Evolutionary conservation across 495 filamentous ascomycete genomes (phyloP), one percentile per base, ranked within the genome.

Genomic region (Pseudoneurospora amorphoporcata): DNA sequence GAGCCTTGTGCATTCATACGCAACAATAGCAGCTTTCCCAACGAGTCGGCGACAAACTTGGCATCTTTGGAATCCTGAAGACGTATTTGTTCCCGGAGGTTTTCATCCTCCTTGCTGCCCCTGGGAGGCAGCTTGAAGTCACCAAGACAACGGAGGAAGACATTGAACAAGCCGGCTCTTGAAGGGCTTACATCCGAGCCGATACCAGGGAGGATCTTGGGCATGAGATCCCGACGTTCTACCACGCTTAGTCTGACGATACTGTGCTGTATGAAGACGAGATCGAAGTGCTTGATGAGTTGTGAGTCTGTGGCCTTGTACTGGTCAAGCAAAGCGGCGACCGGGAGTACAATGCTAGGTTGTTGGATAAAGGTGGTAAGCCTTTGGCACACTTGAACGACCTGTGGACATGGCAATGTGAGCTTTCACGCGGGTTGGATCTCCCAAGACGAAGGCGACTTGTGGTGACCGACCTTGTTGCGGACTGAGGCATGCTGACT

Each of bases 191-290:
- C 81, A 73, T 89, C 90, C 72, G 90, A 87, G 1, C 88, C 86
- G 53, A 98, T 91, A 45, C 90, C 92, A 75, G 89, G 86, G 35
- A 97, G 82, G 19, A 94, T 82, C 3, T 87, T 85, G 12, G 94
- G 89, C 8, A 97, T 81, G 29, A 98, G 84, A 10, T 89, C 88
- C 43, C 80, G 78, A 69, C 85, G 77, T 53, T 83, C 81, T 8
- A 73, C 82, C 69, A 73, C 84, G 76, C 80, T 80, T 12, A 99
- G 82, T 37, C 94, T 88, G 53, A 88, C 86, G 58, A 98, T 84
- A 41, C 95, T 94, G 79, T 95, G 92, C 76, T 96, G 93, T 39
- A 97, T 90, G 80, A 96, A 97, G 39, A 91, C 83, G 70, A 98
- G 80, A 83, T 98, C 95, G 80, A 97, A 93, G 77, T 97, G 92